phyloP scores from a whole-genome alignment of 2,329 filamentous ascomycete genomes.

The Gaeumannomyces tritici region DNA sequence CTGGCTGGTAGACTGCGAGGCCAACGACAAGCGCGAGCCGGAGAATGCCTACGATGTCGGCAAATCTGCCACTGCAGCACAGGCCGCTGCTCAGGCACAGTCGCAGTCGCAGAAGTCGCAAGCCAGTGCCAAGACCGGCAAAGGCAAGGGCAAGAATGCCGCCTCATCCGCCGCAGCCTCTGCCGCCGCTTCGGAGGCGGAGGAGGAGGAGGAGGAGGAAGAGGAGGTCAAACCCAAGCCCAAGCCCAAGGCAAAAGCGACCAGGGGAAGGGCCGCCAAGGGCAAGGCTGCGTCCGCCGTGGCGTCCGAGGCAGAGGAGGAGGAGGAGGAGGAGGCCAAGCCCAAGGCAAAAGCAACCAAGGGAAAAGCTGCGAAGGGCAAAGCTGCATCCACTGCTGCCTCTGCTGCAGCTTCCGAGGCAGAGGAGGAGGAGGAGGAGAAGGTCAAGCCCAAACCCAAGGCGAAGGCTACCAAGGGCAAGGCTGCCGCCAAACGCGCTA shows the following conservation, averaged over 20 bases:
- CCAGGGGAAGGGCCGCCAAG: too few relatives aligned
- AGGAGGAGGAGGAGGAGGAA: constrained; percentile 4
- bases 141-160: constrained; percentile 17
- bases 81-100: constrained; percentile 2
- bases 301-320: neutral
- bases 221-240: constrained; percentile 5
- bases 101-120: constrained; percentile 13
- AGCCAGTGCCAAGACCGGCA: constrained; percentile 6
- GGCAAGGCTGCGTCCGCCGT: neutral
- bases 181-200: neutral
- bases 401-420: neutral
- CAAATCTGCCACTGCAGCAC: constrained; percentile 1
- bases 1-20: constrained; percentile 53
- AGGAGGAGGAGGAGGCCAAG: constrained; percentile 8
- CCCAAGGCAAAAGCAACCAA: constrained; percentile 8
- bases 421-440: constrained; percentile 1
- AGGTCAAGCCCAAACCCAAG: constrained; percentile 7
- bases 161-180: neutral
- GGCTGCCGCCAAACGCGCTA: too few relatives aligned
- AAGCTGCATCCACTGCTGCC: neutral
- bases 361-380: constrained; percentile 18
- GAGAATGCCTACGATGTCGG: constrained; percentile 16
- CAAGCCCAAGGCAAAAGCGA: constrained; percentile 11
- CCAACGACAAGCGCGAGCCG: constrained; percentile 25
- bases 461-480: constrained; percentile 18